A percentile compares a stretch with the other conserved stretches of the same genome.
Evolutionary conservation across 495 filamentous ascomycete species (phyloP).

Genomic region (Bacidia gigantensis): DNA sequence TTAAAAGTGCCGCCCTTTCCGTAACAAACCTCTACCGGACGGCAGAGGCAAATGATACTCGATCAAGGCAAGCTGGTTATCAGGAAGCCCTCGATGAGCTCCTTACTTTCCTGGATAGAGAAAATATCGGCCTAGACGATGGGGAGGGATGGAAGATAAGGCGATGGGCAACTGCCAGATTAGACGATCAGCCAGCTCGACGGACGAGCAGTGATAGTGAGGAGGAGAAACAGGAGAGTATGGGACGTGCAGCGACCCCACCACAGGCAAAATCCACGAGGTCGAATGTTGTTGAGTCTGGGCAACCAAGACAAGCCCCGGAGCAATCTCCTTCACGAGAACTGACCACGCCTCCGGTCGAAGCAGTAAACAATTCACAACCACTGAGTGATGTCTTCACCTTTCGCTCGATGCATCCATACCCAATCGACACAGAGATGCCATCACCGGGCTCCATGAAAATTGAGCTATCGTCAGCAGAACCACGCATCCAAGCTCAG

Average conservation of each 20-base stretch:
- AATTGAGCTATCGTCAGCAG: conserved; percentile 16
- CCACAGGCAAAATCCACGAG: conserved; percentile 50
- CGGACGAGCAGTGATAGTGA: conserved; percentile 50
- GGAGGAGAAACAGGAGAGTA: conserved; percentile 42
- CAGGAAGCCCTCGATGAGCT: conserved; percentile 91
- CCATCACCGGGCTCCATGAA: conserved; percentile 31
- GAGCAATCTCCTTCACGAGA: conserved; percentile 28
- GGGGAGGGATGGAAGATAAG: conserved; percentile 71
- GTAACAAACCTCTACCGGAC: conserved; percentile 95
- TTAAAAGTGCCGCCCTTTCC: conserved; percentile 83
- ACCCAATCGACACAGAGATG: conserved; percentile 57
- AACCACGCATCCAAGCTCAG: conserved; percentile 16
- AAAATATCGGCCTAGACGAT: conserved; percentile 60
- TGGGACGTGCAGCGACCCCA: conserved; percentile 40
- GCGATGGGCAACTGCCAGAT: conserved; percentile 70
- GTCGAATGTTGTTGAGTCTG: conserved; percentile 27
- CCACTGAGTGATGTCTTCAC: conserved; percentile 42
- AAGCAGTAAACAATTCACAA: conserved; percentile 14
- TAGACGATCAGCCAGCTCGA: conserved; percentile 42
- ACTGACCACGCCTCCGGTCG: conserved; percentile 25
- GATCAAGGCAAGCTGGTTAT: conserved; percentile 65
- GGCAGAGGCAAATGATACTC: conserved; percentile 60
- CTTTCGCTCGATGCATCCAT: conserved; percentile 55
- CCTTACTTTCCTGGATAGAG: conserved; percentile 65
- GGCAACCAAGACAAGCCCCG: conserved; percentile 20